Conservation (phyloP, 768 basidiomycete genomes). For the Daedalea quercina region DNA sequence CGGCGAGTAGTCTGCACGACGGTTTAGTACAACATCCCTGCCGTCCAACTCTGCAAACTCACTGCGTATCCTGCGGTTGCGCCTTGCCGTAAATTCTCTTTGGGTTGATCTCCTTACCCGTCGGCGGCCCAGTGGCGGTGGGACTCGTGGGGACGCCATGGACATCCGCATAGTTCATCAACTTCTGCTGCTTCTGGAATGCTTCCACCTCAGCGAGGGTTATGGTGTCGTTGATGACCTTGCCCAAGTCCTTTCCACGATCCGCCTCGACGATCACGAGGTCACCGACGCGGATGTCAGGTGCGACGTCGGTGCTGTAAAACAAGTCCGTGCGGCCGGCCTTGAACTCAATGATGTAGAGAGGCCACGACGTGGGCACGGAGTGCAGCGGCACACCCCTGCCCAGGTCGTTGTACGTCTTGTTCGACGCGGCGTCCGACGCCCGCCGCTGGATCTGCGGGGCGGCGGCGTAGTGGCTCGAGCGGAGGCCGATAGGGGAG, state of each 20-base stretch:
- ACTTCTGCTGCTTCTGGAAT: constrained; percentile 75
- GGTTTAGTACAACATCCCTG: background rate
- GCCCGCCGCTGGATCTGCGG: constrained; percentile 29
- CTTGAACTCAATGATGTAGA: constrained; percentile 97
- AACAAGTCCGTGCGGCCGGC: constrained; percentile 93
- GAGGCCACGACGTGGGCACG: constrained; percentile 79
- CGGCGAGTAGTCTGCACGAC: constrained; percentile 52
- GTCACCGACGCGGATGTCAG: constrained; percentile 75
- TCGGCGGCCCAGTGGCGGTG: constrained; percentile 31
- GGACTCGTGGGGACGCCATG: constrained; percentile 43
- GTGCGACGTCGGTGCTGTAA: constrained; percentile 68
- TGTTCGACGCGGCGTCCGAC: constrained; percentile 29
- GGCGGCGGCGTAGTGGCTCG: constrained; percentile 8
- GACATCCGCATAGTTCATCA: constrained; percentile 27
- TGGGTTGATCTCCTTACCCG: constrained; percentile 91
- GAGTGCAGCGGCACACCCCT: constrained; percentile 83
- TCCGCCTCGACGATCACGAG: constrained; percentile 97
- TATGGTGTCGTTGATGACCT: constrained; percentile 86
- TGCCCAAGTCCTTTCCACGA: constrained; percentile 88
- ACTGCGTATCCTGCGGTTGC: constrained; percentile 76
- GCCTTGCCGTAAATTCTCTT: constrained; percentile 96
- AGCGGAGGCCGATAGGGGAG: constrained; percentile 37
- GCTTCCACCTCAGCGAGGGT: constrained; percentile 86
- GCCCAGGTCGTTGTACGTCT: constrained; percentile 56
- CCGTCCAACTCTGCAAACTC: constrained; percentile 18